Base-by-base conservation (phyloP, 768 basidiomycete species). In the Harrya chromipes region DNA sequence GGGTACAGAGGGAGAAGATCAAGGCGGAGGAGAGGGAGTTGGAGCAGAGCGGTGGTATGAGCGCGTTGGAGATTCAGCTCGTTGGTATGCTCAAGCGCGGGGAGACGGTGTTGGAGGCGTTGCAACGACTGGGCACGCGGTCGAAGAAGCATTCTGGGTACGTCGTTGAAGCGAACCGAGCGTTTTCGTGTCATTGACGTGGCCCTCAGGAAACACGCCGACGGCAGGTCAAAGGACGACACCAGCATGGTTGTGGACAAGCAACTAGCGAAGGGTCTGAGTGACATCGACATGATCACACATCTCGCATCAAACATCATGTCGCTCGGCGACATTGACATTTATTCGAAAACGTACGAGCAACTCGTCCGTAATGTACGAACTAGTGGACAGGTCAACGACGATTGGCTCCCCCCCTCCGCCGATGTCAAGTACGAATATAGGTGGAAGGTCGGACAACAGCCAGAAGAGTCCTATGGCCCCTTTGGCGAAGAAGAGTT, bases 221-320 rank as follows among this genome's bases (percentile, higher is more conserved):
- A 63, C 46, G 64, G 57, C 40, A 62, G 69, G 62, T 55, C 60
- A 55, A 70, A 67, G 43, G 58, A 59, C 40, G 64, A 60, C 12
- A 63, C 71, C 33, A 69, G 69, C 8, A 82, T 83, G 80, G 66
- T 67, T 24, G 71, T 79, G 48, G 83, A 83, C 67, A 79, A 77
- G 50, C 55, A 47, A 17, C 49, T 66, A 12, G 40, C 63, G 6
- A 68, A 67, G 35, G 56, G 58, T 26, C 70, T 74, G 17, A 72
- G 74, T 4, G 82, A 85, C 43, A 90, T 95, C 64, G 87, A 91
- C 62, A 66, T 74, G 17, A 80, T 94, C 54, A 94, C 93, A 0
- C 84, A 90, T 69, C 79, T 92, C 43, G 90, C 92, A 6, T 93
- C 90, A n/a, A 84, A 77, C 33, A 79, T 94, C 55, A 86, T 95